A percentile compares a stretch with the other conserved stretches of the same genome.
phyloP scores from a whole-genome alignment of 2,329 filamentous ascomycete species.

The Pyricularia grisea region DNA sequence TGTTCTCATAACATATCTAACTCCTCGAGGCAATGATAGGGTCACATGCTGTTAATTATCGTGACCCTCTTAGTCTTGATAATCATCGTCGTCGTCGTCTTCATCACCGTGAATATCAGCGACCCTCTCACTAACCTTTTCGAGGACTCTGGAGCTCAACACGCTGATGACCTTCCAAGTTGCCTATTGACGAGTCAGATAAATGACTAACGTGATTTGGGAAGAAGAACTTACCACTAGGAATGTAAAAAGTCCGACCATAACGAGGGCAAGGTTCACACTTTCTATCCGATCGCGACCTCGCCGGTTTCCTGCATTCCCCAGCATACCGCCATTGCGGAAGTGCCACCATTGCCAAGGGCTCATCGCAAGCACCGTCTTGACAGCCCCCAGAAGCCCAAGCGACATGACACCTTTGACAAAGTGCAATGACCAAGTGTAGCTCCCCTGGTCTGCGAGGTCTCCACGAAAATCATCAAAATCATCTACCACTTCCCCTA shows the following conservation, averaged over 20 bases:
- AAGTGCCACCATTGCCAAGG: constrained; percentile 73
- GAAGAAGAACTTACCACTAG: constrained; percentile 51
- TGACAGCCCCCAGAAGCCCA: constrained; percentile 76
- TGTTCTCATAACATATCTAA: not conserved
- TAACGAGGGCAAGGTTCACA: constrained; percentile 69
- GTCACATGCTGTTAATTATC: not conserved
- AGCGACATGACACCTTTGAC: constrained; percentile 84
- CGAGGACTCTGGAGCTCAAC: constrained; percentile 63
- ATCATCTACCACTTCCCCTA: constrained; percentile 31
- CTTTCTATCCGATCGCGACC: constrained; percentile 68
- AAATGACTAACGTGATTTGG: not conserved
- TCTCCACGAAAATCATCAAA: constrained; percentile 3
- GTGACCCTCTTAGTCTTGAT: constrained; percentile 9
- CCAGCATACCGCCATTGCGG: constrained; percentile 48
- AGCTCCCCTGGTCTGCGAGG: constrained; percentile 37
- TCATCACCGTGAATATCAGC: constrained; percentile 67
- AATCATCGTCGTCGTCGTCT: constrained; percentile 38
- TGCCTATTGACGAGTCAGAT: constrained; percentile 35
- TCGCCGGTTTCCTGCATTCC: constrained; percentile 34
- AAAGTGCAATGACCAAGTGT: constrained; percentile 74
- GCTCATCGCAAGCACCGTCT: constrained; percentile 64
- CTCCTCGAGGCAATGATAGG: not conserved
- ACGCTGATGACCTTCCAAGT: constrained; percentile 75
- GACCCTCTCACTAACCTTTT: constrained; percentile 69
- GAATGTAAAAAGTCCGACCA: constrained; percentile 74